phyloP scores from a whole-genome alignment of 129 eudicot species.

The Logfia minima region DNA sequence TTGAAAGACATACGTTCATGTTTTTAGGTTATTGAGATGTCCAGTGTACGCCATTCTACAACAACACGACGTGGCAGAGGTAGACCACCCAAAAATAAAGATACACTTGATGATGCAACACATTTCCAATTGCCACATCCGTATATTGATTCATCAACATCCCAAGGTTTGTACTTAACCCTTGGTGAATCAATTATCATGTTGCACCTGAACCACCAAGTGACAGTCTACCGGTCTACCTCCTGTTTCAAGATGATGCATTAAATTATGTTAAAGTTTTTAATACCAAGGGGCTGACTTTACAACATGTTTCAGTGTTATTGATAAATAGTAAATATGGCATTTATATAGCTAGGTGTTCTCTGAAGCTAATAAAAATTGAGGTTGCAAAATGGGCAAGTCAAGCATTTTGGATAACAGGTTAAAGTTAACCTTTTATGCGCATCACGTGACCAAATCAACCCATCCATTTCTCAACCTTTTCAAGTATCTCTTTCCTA shows the following conservation, averaged over 20 bases:
- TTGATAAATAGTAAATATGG: neutral
- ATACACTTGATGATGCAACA: no score
- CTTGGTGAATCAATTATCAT: no score
- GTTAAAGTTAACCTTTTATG: neutral
- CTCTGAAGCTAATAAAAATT: neutral
- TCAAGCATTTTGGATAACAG: neutral
- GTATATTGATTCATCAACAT: no score
- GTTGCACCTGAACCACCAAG: no score
- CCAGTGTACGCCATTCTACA: no score
- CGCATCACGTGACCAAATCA: neutral
- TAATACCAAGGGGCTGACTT: neutral
- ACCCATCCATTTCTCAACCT: conserved; percentile 74
- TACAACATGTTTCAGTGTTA: neutral
- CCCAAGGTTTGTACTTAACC: no score
- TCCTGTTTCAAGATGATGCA: conserved; percentile 48
- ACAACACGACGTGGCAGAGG: no score
- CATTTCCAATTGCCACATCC: fast-evolving
- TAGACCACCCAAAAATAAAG: no score
- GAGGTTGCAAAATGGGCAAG: neutral
- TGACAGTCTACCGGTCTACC: no score
- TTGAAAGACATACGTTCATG: no score
- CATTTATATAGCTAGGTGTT: conserved; percentile 4
- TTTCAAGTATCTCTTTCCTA: conserved; percentile 89
- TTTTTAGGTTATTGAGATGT: no score
- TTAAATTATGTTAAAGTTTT: neutral